Evolutionary conservation across 306 rosid genomes (phyloP), one percentile per base, ranked within the genome.

Genomic region (Cucumis cinereus): DNA sequence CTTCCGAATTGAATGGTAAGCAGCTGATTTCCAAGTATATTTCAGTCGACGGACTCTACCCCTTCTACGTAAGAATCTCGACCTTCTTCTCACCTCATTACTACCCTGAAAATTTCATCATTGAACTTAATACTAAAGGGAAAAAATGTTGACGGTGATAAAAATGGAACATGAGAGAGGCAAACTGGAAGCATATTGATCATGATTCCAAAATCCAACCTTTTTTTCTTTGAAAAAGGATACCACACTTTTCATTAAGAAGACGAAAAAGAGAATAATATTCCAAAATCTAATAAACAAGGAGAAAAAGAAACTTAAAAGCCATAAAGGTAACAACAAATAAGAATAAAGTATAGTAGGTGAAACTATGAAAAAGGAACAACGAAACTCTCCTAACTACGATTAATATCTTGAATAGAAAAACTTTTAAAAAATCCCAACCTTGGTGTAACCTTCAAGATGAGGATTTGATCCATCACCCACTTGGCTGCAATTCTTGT

Each of bases 1-100:
- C 85, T 94, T 94, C 83, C 98, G 83, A 68, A 94, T 87, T 49
- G 98, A 94, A 88, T 94, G 98, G 79, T 91, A 94, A 45, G 98
- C 98, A 58, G 98, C 97, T 75, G 98, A 88, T 80, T 94, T 94
- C 98, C 97, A 94, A 45, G 96, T 91, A 85, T 94, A 94, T 85
- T 94, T 94, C 80, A 95, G 84, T 62, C 99, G 98, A 69, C 99
- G 99, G 73, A 95, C 99, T 83, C 93, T 92, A 74, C 99, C 99
- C 81, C 90, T 89, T 86, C 99, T 85, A 20, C 99, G 93, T 80
- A 95, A 84, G 83, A 95, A 95, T 75, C 85, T 95, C 73, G 99
- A 95, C 82, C 99, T 88, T 79, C 99, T 86, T 80, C 99, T 87
- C 40, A 87, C 92, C 81, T 95, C 98, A 76, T 89, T 94, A 86